These are phyloP conservation scores for Evansstolkia leycettana DNA, from an alignment of 495 filamentous ascomycete species.

Conservation along the genomic window DNA sequence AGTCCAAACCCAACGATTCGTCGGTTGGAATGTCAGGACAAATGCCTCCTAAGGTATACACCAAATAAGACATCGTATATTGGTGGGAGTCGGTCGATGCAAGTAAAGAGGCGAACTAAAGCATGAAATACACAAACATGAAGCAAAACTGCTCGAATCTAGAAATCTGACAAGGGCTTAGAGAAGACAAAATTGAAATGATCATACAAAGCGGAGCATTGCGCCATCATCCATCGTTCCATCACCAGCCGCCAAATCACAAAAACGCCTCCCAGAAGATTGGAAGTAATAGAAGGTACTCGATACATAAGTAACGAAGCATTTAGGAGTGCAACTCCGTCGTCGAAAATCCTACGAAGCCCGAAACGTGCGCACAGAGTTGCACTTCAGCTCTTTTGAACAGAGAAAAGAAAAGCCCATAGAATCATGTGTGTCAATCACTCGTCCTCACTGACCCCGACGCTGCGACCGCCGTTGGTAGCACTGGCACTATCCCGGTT, in stretches of 20 bases:
- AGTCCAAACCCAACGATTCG: background rate
- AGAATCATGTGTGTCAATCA: conserved; percentile 7
- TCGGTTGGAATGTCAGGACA: background rate
- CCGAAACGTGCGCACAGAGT: background rate
- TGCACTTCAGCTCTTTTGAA: background rate
- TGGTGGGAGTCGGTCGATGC: background rate
- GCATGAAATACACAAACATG: background rate
- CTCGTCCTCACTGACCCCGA: conserved; percentile 22
- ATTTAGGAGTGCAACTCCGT: too few relatives aligned
- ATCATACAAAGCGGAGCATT: conserved; percentile 9
- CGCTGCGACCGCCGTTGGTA: conserved; percentile 10
- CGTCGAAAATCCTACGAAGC: too few relatives aligned
- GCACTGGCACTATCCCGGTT: conserved; percentile 25
- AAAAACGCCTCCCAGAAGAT: conserved; percentile 9
- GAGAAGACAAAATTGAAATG: conserved; percentile 3
- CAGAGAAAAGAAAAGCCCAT: conserved; percentile 3
- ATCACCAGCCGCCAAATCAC: conserved; percentile 10
- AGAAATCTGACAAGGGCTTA: background rate
- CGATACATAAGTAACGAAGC: too few relatives aligned
- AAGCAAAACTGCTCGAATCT: background rate
- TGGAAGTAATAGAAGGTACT: conserved; percentile 3
- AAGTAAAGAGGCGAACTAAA: too few relatives aligned
- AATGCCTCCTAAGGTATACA: background rate
- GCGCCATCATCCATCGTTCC: conserved; percentile 14
- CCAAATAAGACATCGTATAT: background rate